Evolutionary conservation across 768 basidiomycete species (phyloP).

Genomic region (Macrolepiota dolichaula): DNA sequence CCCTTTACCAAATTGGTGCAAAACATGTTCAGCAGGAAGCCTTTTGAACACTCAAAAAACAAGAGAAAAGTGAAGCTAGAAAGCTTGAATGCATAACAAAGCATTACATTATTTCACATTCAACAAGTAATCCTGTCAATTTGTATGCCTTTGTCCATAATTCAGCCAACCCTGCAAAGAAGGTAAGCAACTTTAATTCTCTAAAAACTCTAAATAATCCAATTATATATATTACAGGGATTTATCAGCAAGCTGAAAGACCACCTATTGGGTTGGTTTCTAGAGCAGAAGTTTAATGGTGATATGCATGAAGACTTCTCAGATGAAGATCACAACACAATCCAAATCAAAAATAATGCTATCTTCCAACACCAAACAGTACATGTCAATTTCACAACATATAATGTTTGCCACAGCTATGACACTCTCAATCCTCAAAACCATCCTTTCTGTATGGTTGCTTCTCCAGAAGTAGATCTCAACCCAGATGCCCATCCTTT

Average conservation of each 20-base stretch:
- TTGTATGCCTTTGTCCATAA: background rate
- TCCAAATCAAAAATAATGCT: slow-evolving; percentile 7
- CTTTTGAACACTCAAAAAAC: background rate
- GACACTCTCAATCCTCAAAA: slow-evolving; percentile 17
- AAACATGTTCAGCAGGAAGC: background rate
- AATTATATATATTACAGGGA: slow-evolving; percentile 13
- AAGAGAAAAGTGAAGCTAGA: background rate
- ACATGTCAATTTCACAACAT: slow-evolving; percentile 19
- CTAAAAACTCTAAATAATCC: background rate
- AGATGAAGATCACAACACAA: slow-evolving; percentile 4
- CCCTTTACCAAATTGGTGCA: background rate
- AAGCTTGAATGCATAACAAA: background rate
- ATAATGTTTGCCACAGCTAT: slow-evolving; percentile 16
- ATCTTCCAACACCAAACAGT: slow-evolving; percentile 14
- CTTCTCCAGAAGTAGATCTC: background rate
- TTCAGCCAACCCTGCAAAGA: background rate
- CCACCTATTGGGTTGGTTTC: slow-evolving; percentile 29
- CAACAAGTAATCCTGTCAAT: background rate
- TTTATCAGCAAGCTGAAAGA: slow-evolving; percentile 31
- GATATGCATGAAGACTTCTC: slow-evolving; percentile 9
- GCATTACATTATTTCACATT: background rate
- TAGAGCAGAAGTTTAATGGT: slow-evolving; percentile 10
- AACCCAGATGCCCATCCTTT: slow-evolving; percentile 16
- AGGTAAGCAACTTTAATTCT: background rate
- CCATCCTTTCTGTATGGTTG: background rate